Evolutionary conservation across 2,329 filamentous ascomycete genomes (phyloP), one percentile per base, ranked within the genome.

Genomic region (Biscogniauxia mediterranea): DNA sequence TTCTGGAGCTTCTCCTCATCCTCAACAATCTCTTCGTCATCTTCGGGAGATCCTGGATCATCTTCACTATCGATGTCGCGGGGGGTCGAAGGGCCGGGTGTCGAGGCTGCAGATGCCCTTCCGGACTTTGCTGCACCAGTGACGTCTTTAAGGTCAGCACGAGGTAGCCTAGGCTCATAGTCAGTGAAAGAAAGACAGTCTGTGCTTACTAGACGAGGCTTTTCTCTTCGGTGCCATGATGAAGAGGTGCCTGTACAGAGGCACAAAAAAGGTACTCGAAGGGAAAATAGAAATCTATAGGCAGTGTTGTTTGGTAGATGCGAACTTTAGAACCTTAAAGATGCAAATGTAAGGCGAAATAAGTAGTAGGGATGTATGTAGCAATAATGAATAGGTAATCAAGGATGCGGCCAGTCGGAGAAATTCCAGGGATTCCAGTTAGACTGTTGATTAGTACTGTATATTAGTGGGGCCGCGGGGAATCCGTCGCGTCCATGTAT

Each of bases 221-320:
- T 92, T 92, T 72, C 89, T 84, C 78, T 92, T 92, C 19, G 83
- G 80, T 65, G 89, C 85, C 89, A 92, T 92, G 56, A 60, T 52
- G 57, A 57, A 49, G 60, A 62, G 49, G 50, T 56, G 42, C 56
- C 26, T 51, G 46, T 26, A 56, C 50, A 65, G 57, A 55, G 11
- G 53, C 38, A 49, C 26, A 52, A 15, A 5, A 32, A 20, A 20
- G 4, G 52, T 15, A 25, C 50, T 13, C 19, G 17, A 56, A 53
- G 52, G 17, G 8, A 19, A 42, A 52, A 21, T 46, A 46, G 15
- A 46, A 46, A 46, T 46, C 38, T n/a, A 23, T 6, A 42, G 26
- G 28, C 28, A 32, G 28, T 13, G 28, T 9, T 32, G 28, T 9
- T 32, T 13, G 28, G 28, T 32, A 32, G 28, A 32, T 32, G 28